Conservation (phyloP, 768 basidiomycete genomes). For the Podaxis mareebaensis region DNA sequence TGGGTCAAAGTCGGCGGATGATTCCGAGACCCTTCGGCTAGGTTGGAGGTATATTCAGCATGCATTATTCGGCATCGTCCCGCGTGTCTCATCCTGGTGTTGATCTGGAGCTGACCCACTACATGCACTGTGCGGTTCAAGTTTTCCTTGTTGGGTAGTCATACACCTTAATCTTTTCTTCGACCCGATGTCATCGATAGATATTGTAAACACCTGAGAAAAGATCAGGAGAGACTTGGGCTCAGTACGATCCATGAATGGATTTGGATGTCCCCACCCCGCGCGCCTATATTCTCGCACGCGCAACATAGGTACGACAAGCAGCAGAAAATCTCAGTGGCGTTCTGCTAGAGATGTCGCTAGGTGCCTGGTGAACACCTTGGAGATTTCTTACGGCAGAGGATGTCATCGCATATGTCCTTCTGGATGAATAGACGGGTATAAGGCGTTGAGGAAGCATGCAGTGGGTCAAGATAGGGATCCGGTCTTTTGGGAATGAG, state of each 20-base stretch:
- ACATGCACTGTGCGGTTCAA: not conserved
- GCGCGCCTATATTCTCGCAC: not conserved
- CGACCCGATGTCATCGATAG: slow-evolving; percentile 3
- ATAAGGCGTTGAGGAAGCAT: slow-evolving; percentile 17
- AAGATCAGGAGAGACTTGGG: not conserved
- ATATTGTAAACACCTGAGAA: not conserved
- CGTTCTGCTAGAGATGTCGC: slow-evolving; percentile 17
- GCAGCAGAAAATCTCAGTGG: slow-evolving; percentile 17
- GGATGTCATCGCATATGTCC: slow-evolving; percentile 2
- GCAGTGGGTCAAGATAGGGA: not conserved
- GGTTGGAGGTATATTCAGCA: not conserved
- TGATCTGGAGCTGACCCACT: not conserved
- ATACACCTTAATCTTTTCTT: not conserved
- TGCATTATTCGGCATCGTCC: not conserved
- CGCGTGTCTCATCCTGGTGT: not conserved
- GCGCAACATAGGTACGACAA: not conserved
- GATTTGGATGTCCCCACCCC: not conserved
- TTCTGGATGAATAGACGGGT: slow-evolving; percentile 20
- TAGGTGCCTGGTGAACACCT: slow-evolving; percentile 16
- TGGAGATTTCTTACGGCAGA: slow-evolving; percentile 24
- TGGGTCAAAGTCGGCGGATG: not conserved
- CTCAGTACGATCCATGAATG: not conserved
- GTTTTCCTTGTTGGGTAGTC: not conserved
- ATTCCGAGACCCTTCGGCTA: not conserved
- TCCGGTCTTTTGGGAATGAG: not conserved